A percentile compares a stretch with the other conserved stretches of the same genome.
Evolutionary conservation across 140 eudicot genomes (phyloP).

Genomic region (Erigeron philadelphicus): DNA sequence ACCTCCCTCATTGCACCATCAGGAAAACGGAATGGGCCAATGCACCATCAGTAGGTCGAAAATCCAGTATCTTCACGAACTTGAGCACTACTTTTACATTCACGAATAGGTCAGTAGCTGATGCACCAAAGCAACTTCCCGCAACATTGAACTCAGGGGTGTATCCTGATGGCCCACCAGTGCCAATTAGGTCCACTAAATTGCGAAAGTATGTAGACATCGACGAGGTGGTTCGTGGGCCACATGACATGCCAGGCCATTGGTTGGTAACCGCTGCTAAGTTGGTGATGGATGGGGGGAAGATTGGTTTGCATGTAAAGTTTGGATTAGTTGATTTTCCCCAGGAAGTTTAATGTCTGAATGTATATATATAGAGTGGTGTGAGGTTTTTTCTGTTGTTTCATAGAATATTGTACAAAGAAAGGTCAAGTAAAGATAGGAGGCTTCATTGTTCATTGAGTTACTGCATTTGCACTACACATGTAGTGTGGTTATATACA

Average conservation of each 20-base stretch:
- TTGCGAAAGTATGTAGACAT: conserved; percentile 62
- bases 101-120: conserved; percentile 43
- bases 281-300: conserved; percentile 73
- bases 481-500: neutral
- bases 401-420: conserved; percentile 27
- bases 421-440: conserved; percentile 20
- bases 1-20: conserved; percentile 73
- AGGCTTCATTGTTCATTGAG: conserved; percentile 13
- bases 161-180: conserved; percentile 89
- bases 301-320: conserved; percentile 80
- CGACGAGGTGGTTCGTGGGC: conserved; percentile 71
- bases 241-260: conserved; percentile 88
- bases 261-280: conserved; percentile 96
- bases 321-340: conserved; percentile 70
- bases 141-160: conserved; percentile 84
- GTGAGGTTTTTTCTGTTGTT: conserved; percentile 12
- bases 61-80: conserved; percentile 66
- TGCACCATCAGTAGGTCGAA: conserved; percentile 52
- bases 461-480: conserved; percentile 11
- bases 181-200: conserved; percentile 53
- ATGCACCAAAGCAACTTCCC: conserved; percentile 60
- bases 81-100: conserved; percentile 76
- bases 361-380: conserved; percentile 23
- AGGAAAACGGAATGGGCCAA: conserved; percentile 80
- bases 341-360: conserved; percentile 24